A percentile compares a stretch with the other conserved stretches of the same genome.
phyloP scores from a whole-genome alignment of 2,329 filamentous ascomycete genomes.

The Endothia cerciana region DNA sequence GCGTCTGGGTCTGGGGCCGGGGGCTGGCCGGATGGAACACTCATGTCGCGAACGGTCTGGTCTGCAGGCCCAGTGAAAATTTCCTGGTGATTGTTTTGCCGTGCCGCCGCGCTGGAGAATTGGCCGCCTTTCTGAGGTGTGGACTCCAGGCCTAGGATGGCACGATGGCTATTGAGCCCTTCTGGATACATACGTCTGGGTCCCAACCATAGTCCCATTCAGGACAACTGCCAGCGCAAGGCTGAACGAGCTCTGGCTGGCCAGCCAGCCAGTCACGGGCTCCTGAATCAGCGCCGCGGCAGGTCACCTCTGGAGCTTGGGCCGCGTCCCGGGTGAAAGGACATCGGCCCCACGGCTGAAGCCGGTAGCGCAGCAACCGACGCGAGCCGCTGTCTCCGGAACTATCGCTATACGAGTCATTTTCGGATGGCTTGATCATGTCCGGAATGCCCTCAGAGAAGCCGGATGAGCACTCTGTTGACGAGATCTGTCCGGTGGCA shows the following conservation, averaged over 20 bases:
- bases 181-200: neutral
- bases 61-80: conserved; percentile 26
- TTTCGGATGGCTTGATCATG: neutral
- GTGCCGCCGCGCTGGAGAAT: conserved; percentile 11
- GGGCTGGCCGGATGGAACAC: neutral
- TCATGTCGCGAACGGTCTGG: conserved; percentile 16
- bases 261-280: conserved; percentile 22
- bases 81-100: conserved; percentile 25
- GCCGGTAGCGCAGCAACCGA: conserved; percentile 20
- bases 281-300: conserved; percentile 23
- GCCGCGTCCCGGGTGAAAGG: conserved; percentile 23
- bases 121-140: neutral
- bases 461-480: neutral
- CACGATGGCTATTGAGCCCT: neutral
- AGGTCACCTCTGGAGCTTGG: conserved; percentile 5
- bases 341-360: conserved; percentile 17
- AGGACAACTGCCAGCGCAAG: conserved; percentile 8
- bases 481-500: neutral
- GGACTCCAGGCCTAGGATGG: no score
- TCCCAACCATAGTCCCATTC: no score
- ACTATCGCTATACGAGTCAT: conserved; percentile 4
- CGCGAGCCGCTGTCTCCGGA: conserved; percentile 6
- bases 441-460: neutral
- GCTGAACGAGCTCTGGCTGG: conserved; percentile 9
- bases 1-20: conserved; percentile 1